These are phyloP conservation scores for Paramyrothecium sp. DNA, from an alignment of 2,329 filamentous ascomycete genomes.

Conservation along the genomic window DNA sequence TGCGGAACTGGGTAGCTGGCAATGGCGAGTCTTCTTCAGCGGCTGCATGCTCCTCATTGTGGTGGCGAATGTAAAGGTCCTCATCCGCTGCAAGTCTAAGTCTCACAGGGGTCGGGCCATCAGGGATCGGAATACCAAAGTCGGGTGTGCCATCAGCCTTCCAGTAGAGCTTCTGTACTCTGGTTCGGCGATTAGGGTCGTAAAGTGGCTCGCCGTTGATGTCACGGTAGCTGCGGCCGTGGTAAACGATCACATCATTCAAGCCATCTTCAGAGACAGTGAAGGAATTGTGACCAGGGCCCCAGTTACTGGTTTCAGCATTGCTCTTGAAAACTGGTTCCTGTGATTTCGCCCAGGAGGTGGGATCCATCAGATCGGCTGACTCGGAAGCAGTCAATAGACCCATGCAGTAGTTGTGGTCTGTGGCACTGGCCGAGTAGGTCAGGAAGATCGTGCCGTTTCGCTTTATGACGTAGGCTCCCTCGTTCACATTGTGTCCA, in stretches of 20 bases:
- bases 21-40: background rate
- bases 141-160: conserved; percentile 23
- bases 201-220: conserved; percentile 24
- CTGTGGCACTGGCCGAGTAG: conserved; percentile 17
- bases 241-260: conserved; percentile 25
- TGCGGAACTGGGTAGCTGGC: conserved; percentile 18
- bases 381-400: conserved; percentile 16
- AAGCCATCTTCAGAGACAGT: conserved; percentile 24
- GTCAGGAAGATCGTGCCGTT: conserved; percentile 14
- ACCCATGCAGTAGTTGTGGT: conserved; percentile 25
- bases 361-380: conserved; percentile 19
- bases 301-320: conserved; percentile 21
- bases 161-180: conserved; percentile 29
- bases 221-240: conserved; percentile 20
- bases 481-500: conserved; percentile 17
- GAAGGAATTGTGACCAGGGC: conserved; percentile 26
- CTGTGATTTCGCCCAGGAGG: conserved; percentile 20
- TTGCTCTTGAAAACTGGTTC: conserved; percentile 24
- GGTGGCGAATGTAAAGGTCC: conserved; percentile 11
- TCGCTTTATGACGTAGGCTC: conserved; percentile 13
- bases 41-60: background rate
- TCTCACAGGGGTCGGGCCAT: conserved; percentile 16
- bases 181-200: conserved; percentile 19
- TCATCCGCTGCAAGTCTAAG: conserved; percentile 11
- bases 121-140: conserved; percentile 24